A percentile compares a stretch with the other conserved stretches of the same genome.
Evolutionary conservation across 2,329 filamentous ascomycete species (phyloP).

Genomic region (Fusarium equiseti): DNA sequence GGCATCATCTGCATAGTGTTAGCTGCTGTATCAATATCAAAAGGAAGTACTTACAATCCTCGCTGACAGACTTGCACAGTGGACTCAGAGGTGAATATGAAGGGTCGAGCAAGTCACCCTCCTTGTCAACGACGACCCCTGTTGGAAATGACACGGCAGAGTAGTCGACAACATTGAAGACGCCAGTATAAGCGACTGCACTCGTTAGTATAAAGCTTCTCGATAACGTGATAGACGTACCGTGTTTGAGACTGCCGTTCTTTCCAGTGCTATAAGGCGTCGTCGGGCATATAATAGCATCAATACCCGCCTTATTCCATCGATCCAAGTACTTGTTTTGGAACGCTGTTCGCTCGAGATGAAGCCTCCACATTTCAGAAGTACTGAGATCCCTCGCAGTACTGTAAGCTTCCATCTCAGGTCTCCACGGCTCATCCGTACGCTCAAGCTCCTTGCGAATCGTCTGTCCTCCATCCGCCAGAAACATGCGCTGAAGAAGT

Average conservation of each 20-base stretch:
- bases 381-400: conserved; percentile 55
- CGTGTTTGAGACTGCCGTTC: conserved; percentile 58
- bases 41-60: conserved; percentile 57
- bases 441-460: conserved; percentile 55
- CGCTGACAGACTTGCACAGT: conserved; percentile 54
- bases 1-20: conserved; percentile 52
- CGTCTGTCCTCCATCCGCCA: conserved; percentile 60
- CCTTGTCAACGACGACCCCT: conserved; percentile 55
- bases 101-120: conserved; percentile 51
- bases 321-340: conserved; percentile 61
- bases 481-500: conserved; percentile 60
- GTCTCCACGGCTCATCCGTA: conserved; percentile 58
- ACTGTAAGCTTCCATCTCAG: conserved; percentile 53
- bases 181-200: conserved; percentile 63
- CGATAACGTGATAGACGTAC: conserved; percentile 44
- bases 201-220: not conserved
- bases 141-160: conserved; percentile 62
- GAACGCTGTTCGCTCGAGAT: conserved; percentile 58
- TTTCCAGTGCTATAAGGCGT: conserved; percentile 59
- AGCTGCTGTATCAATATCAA: fast-evolving
- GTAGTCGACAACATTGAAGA: conserved; percentile 64
- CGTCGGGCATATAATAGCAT: conserved; percentile 72
- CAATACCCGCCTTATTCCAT: conserved; percentile 63
- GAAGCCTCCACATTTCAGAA: conserved; percentile 62
- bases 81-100: conserved; percentile 53